Evolutionary conservation across 2,329 filamentous ascomycete species (phyloP).

Genomic region (Epichloe uncinata): DNA sequence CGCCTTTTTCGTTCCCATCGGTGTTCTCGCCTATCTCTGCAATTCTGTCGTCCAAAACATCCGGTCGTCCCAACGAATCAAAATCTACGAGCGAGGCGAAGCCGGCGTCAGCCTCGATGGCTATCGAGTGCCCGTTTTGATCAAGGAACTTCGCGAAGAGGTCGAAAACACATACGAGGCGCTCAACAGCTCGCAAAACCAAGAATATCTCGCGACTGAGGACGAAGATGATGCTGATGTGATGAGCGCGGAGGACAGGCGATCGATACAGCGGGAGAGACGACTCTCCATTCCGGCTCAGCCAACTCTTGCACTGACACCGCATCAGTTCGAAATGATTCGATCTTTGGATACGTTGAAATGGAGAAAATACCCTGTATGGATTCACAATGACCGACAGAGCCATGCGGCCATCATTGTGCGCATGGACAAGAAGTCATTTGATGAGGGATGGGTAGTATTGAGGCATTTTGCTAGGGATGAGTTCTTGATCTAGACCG

Average conservation of each 20-base stretch:
- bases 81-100: constrained; percentile 58
- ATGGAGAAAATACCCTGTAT: constrained; percentile 54
- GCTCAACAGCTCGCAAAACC: constrained; percentile 52
- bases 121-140: constrained; percentile 64
- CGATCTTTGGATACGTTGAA: constrained; percentile 54
- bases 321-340: constrained; percentile 77
- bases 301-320: constrained; percentile 64
- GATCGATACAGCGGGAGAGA: constrained; percentile 27
- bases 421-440: constrained; percentile 50
- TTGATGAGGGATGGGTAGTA: constrained; percentile 65
- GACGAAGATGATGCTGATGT: constrained; percentile 30
- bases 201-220: constrained; percentile 55
- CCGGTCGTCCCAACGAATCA: constrained; percentile 60
- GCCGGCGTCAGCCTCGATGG: constrained; percentile 52
- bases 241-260: constrained; percentile 25
- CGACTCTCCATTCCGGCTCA: constrained; percentile 32
- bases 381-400: constrained; percentile 66
- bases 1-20: constrained; percentile 60
- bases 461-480: constrained; percentile 68
- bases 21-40: constrained; percentile 54
- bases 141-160: constrained; percentile 60
- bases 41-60: constrained; percentile 68
- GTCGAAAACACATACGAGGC: constrained; percentile 69
- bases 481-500: constrained; percentile 44
- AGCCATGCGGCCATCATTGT: constrained; percentile 87